Conservation (phyloP, 2,329 filamentous ascomycete genomes). For the Fusarium lyarnte region DNA sequence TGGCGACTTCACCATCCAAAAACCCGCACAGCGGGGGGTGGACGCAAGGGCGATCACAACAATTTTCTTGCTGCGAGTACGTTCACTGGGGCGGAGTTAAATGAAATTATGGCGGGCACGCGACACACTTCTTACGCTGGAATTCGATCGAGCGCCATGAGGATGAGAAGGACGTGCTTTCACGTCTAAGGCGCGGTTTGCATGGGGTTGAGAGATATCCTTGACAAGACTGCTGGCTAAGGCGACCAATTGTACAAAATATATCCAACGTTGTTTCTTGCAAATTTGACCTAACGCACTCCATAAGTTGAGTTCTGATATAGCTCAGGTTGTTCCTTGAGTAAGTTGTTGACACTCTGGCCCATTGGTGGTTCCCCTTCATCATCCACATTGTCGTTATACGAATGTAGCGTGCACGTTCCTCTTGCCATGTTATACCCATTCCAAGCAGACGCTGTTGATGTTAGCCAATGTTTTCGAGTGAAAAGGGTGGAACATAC, state of each 20-base stretch:
- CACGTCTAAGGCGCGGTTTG: constrained; percentile 8
- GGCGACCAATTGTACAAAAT: constrained; percentile 40
- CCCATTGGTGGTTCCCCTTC: constrained; percentile 72
- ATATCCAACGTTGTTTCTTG: constrained; percentile 37
- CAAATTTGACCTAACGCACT: constrained; percentile 18
- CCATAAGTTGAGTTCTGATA: constrained; percentile 37
- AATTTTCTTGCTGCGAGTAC: constrained; percentile 39
- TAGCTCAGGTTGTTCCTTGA: constrained; percentile 54
- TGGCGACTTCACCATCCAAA: constrained; percentile 32
- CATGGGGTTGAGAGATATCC: constrained; percentile 16
- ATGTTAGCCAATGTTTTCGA: constrained; percentile 18
- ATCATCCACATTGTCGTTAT: constrained; percentile 71
- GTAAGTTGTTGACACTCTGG: constrained; percentile 66
- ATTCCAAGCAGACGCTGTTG: constrained; percentile 81
- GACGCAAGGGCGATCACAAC: constrained; percentile 28
- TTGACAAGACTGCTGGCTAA: constrained; percentile 3
- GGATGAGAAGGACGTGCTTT: constrained; percentile 24
- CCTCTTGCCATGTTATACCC: constrained; percentile 77
- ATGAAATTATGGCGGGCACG: constrained; percentile 41
- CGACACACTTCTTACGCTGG: constrained; percentile 38
- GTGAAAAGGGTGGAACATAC: constrained; percentile 50
- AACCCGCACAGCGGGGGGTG: constrained; percentile 13
- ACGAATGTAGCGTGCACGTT: constrained; percentile 81
- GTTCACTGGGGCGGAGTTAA: constrained; percentile 42
- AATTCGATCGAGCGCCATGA: constrained; percentile 30